Conservation (phyloP, 805 yeast species). For the Candida parachauliodes region DNA sequence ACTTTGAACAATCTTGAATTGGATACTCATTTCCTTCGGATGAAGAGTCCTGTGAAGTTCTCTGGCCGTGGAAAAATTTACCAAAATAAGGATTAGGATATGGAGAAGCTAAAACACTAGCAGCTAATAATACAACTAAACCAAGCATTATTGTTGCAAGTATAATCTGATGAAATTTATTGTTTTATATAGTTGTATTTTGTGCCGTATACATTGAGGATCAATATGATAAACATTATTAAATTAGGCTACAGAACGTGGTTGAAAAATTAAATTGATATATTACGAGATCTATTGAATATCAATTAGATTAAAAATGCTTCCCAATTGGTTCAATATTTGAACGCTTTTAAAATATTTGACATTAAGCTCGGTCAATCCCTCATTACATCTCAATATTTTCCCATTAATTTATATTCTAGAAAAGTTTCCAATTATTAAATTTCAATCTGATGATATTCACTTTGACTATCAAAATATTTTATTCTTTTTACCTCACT, state of each 20-base stretch:
- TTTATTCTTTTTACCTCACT: too few relatives aligned
- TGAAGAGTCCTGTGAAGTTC: slow-evolving; percentile 8
- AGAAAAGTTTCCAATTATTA: too few relatives aligned
- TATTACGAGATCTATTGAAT: not conserved
- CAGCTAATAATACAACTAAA: not conserved
- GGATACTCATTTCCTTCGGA: slow-evolving; percentile 7
- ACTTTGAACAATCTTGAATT: slow-evolving; percentile 4
- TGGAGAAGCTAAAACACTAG: slow-evolving; percentile 6
- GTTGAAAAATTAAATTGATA: not conserved
- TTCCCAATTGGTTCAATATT: not conserved
- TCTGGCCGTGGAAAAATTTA: slow-evolving; percentile 8
- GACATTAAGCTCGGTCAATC: too few relatives aligned
- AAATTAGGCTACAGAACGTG: not conserved
- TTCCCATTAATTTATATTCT: too few relatives aligned
- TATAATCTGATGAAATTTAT: not conserved
- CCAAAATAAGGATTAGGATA: slow-evolving; percentile 9
- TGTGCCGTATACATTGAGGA: not conserved
- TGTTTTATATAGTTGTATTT: not conserved
- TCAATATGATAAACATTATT: not conserved
- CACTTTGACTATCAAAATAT: too few relatives aligned
- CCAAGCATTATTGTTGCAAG: slow-evolving; percentile 1
- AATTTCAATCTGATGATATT: too few relatives aligned
- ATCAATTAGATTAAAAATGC: too few relatives aligned
- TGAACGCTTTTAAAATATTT: too few relatives aligned
- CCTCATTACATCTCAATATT: too few relatives aligned